Evolutionary conservation across 768 basidiomycete species (phyloP), one percentile per base, ranked within the genome.

Genomic region (Trametes cinnabarina): DNA sequence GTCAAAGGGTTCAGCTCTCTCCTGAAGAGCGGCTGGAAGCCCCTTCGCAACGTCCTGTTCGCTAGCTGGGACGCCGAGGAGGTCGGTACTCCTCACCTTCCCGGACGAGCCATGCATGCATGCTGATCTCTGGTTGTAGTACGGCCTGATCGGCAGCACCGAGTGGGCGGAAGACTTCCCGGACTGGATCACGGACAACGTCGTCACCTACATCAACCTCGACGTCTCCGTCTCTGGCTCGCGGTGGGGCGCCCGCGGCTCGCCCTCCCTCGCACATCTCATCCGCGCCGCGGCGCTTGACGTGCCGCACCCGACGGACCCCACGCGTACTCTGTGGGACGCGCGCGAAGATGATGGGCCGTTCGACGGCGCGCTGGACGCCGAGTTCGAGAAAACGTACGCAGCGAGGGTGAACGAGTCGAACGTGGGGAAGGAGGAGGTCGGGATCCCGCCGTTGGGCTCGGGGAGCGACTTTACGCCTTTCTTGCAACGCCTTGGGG

Each of bases 151-250:
- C 37, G 95, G 95, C 28, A 89, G 86, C 66, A 95, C 92, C 6
- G 96, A 98, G 72, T 96, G 88, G 82, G 93, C 86, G 1, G 96
- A 98, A 70, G 96, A 98, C 69, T 98, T 96, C 68, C 68, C 85
- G 0, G 79, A 82, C 11, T 96, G 89, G 85, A 83, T 98, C 40
- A 79, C 81, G 37, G 76, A 86, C 40, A 82, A 95, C 61, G 90
- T 87, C 44, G 93, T 91, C 20, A 81, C 90, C 15, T 98, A 98
- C 69, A 73, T 97, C 55, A 97, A 97, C 68, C 77, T 94, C 40
- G 84, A 65, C 44, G 56, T 62, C 3, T 63, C 42, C 46, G 20
- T 20, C 4, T 55, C 41, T 25, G 28, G 50, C 53, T 51, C 32
- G 46, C 75, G n/a, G 88, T 84, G 73, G 62, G 65, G 20, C n/a